Evolutionary conservation across 1,284 basidiomycete species (phyloP).

Genomic region (Moesziomyces parantarcticus): DNA sequence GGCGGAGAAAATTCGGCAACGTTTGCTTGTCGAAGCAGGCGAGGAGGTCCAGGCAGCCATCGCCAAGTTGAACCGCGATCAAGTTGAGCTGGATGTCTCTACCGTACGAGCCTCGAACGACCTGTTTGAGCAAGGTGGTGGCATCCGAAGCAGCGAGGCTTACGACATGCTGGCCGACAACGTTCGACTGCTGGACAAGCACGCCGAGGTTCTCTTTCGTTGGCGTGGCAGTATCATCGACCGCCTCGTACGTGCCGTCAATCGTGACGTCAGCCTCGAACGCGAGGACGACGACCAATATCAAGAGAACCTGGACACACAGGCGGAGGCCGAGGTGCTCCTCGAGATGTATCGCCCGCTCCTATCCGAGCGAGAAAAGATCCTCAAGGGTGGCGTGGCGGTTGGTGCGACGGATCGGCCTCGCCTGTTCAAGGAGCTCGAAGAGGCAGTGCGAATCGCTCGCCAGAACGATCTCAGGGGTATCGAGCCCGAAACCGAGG

Average conservation of each 20-base stretch:
- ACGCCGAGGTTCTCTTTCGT: constrained; percentile 47
- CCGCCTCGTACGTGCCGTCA: constrained; percentile 54
- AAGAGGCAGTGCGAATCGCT: constrained; percentile 31
- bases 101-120: constrained; percentile 15
- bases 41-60: constrained; percentile 43
- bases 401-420: constrained; percentile 56
- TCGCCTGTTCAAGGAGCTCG: constrained; percentile 51
- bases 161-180: constrained; percentile 11
- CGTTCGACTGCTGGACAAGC: constrained; percentile 35
- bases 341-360: constrained; percentile 64
- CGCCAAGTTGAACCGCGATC: constrained; percentile 13
- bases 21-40: constrained; percentile 50
- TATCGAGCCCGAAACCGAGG: constrained; percentile 25
- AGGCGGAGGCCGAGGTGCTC: constrained; percentile 62
- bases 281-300: constrained; percentile 64
- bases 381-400: constrained; percentile 54
- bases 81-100: constrained; percentile 1
- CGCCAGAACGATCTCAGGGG: constrained; percentile 32
- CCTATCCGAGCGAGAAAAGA: constrained; percentile 58
- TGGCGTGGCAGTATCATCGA: constrained; percentile 55
- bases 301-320: constrained; percentile 63
- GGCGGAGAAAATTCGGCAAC: constrained; percentile 56
- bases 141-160: constrained; percentile 18
- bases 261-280: constrained; percentile 59
- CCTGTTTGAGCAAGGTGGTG: constrained; percentile 27